phyloP scores from a whole-genome alignment of 805 yeast genomes.

The Komagataella kurtzmanii region DNA sequence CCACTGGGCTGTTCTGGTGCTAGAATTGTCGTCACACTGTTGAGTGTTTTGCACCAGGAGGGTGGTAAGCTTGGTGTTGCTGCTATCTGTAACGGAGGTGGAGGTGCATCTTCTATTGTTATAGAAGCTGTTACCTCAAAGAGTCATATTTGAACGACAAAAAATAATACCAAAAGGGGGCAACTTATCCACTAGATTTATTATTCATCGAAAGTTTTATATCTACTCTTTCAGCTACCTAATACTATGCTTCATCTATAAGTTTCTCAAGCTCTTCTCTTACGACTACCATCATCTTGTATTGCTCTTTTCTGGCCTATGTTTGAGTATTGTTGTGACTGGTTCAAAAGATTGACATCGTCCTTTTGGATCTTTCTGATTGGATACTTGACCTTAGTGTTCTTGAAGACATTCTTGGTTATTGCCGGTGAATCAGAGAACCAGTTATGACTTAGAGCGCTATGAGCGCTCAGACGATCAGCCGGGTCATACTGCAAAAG shows the following conservation, averaged over 20 bases:
- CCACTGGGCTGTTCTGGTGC: conserved; percentile 97
- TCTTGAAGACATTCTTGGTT: conserved; percentile 67
- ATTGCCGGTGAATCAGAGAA: conserved; percentile 63
- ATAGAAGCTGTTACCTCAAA: conserved; percentile 24
- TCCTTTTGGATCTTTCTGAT: conserved; percentile 76
- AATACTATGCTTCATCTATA: not conserved
- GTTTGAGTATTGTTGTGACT: not conserved
- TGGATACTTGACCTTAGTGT: conserved; percentile 65
- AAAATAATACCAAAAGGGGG: conserved; percentile 11
- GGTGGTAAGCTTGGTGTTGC: conserved; percentile 83
- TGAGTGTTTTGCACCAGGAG: conserved; percentile 75
- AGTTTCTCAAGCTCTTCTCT: not conserved
- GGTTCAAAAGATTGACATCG: conserved; percentile 55
- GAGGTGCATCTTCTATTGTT: conserved; percentile 93
- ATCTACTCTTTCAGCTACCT: not conserved
- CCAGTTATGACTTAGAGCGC: conserved; percentile 66
- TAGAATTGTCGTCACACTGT: conserved; percentile 77
- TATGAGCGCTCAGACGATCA: conserved; percentile 62
- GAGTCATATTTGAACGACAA: not conserved
- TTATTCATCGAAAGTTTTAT: not conserved
- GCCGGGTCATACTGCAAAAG: conserved; percentile 78
- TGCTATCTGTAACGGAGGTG: conserved; percentile 98
- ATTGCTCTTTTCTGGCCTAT: not conserved
- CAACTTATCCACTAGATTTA: conserved; percentile 23
- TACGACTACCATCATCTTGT: not conserved